Conservation (phyloP, 768 basidiomycete genomes). For the Hygrophorus pudorinus region DNA sequence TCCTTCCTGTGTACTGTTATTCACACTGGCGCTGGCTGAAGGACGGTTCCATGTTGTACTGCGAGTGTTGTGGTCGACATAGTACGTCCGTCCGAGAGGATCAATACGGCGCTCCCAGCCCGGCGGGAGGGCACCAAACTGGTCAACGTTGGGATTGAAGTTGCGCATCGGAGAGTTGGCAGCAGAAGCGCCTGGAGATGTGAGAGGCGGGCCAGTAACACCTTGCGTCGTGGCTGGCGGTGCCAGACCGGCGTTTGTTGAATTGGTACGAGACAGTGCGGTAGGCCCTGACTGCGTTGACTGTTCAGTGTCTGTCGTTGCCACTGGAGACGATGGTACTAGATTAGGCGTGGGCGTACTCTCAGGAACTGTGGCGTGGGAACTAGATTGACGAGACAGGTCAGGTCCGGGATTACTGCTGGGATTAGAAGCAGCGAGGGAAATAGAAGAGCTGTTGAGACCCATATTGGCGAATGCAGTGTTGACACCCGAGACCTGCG, state of each 20-base stretch:
- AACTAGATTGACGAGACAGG: constrained; percentile 56
- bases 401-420: constrained; percentile 25
- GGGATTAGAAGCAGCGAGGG: constrained; percentile 44
- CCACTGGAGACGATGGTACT: constrained; percentile 15
- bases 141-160: constrained; percentile 93
- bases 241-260: constrained; percentile 11
- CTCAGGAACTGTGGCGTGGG: constrained; percentile 49
- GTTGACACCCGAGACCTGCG: constrained; percentile 51
- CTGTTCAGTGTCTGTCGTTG: constrained; percentile 16
- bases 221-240: constrained; percentile 15
- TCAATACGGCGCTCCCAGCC: constrained; percentile 98
- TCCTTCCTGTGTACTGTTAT: constrained; percentile 57
- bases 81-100: constrained; percentile 92
- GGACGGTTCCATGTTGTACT: constrained; percentile 98
- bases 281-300: constrained; percentile 14
- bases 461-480: constrained; percentile 53
- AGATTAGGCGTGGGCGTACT: constrained; percentile 15
- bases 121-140: constrained; percentile 79
- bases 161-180: constrained; percentile 57
- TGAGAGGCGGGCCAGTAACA: constrained; percentile 9
- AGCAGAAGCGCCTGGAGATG: constrained; percentile 33
- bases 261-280: constrained; percentile 17
- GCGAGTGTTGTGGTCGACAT: constrained; percentile 97
- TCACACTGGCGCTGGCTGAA: constrained; percentile 63
- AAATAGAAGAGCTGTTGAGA: constrained; percentile 47